Conservation (phyloP, 176 grass and related monocot species). For the Musa beccarii region DNA sequence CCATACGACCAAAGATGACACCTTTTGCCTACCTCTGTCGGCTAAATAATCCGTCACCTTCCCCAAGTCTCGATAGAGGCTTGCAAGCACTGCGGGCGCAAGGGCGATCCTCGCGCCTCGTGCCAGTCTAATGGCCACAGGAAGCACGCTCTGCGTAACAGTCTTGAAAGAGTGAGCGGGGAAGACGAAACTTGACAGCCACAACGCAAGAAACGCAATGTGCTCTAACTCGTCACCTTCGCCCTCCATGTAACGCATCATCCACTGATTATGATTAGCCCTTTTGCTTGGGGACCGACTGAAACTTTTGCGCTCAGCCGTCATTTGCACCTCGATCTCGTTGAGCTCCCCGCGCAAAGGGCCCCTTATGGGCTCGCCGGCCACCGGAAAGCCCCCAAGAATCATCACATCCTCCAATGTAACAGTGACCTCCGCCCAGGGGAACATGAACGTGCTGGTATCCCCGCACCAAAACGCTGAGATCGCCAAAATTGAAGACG, state of each 20-base stretch:
- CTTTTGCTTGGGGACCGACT: slow-evolving; percentile 73
- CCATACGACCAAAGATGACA: slow-evolving; percentile 35
- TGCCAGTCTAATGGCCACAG: slow-evolving; percentile 53
- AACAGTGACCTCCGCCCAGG: slow-evolving; percentile 80
- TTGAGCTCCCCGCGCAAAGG: slow-evolving; percentile 31
- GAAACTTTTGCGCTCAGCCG: slow-evolving; percentile 52
- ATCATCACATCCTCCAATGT: slow-evolving; percentile 49
- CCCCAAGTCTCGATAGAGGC: slow-evolving; percentile 62
- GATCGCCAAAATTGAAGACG: background rate
- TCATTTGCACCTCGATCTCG: slow-evolving; percentile 43
- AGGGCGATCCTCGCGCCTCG: slow-evolving; percentile 54
- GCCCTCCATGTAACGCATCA: slow-evolving; percentile 56
- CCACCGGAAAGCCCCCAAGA: slow-evolving; percentile 42
- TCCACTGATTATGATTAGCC: slow-evolving; percentile 64
- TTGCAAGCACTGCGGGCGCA: slow-evolving; percentile 47
- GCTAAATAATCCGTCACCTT: slow-evolving; percentile 46
- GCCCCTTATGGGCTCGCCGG: slow-evolving; percentile 34
- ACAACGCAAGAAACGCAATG: slow-evolving; percentile 68
- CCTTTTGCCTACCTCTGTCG: slow-evolving; percentile 14
- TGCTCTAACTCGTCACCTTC: slow-evolving; percentile 41
- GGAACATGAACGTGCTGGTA: slow-evolving; percentile 37
- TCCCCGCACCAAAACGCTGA: background rate
- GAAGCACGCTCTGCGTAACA: slow-evolving; percentile 45
- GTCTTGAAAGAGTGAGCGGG: slow-evolving; percentile 57
- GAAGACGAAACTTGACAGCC: slow-evolving; percentile 69